Evolutionary conservation across 805 yeast species (phyloP).

Genomic region (Hanseniaspora nectarophila): DNA sequence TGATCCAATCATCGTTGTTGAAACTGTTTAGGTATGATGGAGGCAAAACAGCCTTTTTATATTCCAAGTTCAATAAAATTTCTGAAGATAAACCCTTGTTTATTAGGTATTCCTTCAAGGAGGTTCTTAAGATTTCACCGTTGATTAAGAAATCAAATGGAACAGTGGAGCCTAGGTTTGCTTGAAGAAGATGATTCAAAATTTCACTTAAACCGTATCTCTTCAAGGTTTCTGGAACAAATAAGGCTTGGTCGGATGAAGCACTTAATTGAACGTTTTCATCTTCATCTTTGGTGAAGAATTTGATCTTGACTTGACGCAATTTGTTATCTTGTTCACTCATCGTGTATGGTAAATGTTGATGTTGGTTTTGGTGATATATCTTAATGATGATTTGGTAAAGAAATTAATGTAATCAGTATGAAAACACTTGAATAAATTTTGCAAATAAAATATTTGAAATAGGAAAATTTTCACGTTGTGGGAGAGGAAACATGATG

Average conservation of each 20-base stretch:
- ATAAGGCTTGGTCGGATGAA: conserved; percentile 59
- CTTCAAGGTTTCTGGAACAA: conserved; percentile 74
- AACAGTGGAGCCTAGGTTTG: conserved; percentile 34
- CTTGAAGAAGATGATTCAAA: conserved; percentile 70
- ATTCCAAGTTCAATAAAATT: conserved; percentile 66
- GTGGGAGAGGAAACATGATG: no score
- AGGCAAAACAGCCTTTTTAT: conserved; percentile 84
- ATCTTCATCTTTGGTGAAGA: conserved; percentile 77
- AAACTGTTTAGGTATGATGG: conserved; percentile 85
- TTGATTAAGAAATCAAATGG: conserved; percentile 90
- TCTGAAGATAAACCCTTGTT: conserved; percentile 73
- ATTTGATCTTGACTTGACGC: conserved; percentile 65
- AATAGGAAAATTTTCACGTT: no score
- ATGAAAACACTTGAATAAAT: no score
- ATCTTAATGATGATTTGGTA: not conserved
- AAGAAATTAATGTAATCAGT: no score
- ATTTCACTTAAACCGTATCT: conserved; percentile 90
- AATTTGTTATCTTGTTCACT: conserved; percentile 7
- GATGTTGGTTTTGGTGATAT: not conserved
- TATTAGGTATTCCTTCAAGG: conserved; percentile 67
- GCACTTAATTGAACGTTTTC: conserved; percentile 53
- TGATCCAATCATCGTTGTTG: conserved; percentile 91
- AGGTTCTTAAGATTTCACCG: conserved; percentile 65
- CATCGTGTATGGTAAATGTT: conserved; percentile 9
- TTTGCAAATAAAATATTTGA: no score